Evolutionary conservation across 2,329 filamentous ascomycete species (phyloP), one percentile per base, ranked within the genome.

Genomic region (Stenocarpella maydis): DNA sequence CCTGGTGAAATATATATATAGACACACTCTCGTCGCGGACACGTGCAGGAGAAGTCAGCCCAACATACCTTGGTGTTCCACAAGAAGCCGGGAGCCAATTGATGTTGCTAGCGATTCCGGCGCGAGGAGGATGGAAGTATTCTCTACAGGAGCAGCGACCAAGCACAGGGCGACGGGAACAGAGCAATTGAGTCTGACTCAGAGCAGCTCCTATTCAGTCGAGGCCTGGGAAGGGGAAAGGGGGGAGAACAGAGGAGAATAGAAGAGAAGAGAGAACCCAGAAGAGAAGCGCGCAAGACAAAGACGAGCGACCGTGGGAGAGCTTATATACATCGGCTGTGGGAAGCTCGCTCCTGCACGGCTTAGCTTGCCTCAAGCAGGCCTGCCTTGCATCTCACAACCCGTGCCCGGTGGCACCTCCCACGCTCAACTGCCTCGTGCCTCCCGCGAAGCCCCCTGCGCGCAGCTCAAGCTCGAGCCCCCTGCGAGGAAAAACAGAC

Each of bases 371-470:
- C 58, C 49, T 49, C 31, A 15, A 63, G 43, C 43, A 63, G 26
- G 39, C 58, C 43, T 21, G 43, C 43, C 37, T 63, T 63, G 58
- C 4, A 34, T 34, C 47, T 49, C 43, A 49, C 17, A 47, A 49
- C 58, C n/a, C 43, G 43, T 21, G 43, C 58, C n/a, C 43, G 41
- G 58, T 63, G 58, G 58, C 49, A 63, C 58, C 58, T 63, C 49
- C n/a, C n/a, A n/a, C 58, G 9, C 34, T 37, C 9, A 34, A 34
- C 31, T 9, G n/a, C n/a, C n/a, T n/a, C n/a, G n/a, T 34, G 31
- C 31, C 31, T 34, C 4, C 31, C 9, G 31, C 31, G 4, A 28
- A 61, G 26, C 26, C 3, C 14, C 39, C 55, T n/a, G 55, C 41
- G 19, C 41, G 17, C 14, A 45, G 26, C 28, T 7, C 58, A 47